Base-by-base conservation (phyloP, 768 basidiomycete genomes). In the Lactarius vividus region DNA sequence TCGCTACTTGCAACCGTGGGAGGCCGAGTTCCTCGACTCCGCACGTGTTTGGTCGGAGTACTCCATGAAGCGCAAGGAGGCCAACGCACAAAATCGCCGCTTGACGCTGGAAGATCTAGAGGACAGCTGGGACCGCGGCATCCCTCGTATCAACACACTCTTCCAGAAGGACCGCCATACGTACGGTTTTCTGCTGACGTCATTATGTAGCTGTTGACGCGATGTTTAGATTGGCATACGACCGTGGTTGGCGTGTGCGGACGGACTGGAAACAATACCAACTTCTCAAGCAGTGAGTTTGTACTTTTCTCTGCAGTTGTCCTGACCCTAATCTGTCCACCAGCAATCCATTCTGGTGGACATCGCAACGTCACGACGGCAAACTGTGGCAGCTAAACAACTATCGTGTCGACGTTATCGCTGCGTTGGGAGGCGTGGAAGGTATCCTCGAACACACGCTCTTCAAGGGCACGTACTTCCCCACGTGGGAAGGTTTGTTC, bases 301-400 rank as follows among this genome's bases (percentile, higher is more conserved):
- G 8, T 57, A 23, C 53, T 33, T 63, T 60, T 49, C 40, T 23
- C 37, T 23, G 9, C 7, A 40, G 29, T 46, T 31, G 13, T 18
- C 10, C 23, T 28, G 28, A 16, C 18, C n/a, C n/a, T 28, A 62
- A 57, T 15, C 57, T 40, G 40, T 63, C 26, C 61, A 64, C 4
- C 69, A 92, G 90, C 75, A 97, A 97, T 73, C 97, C 96, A 0
- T 98, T 98, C 87, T 95, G 93, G 93, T 99, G 97, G 97, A 98
- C 96, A 9, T 94, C 91, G 9, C 96, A 98, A 74, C 87, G 97
- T 7, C 96, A 97, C 69, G 94, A 96, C 70, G 94, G 93, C 57
- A 97, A 98, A 75, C 80, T 98, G 4, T 97, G 95, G 94, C 92
- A 97, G 71, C 79, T 99, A 62, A 98, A 98, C 80, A 96, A 96